A percentile compares a stretch with the other conserved stretches of the same genome.
phyloP scores from a whole-genome alignment of 1,139 yeast species.

The Lodderomyces oxycetoniae region DNA sequence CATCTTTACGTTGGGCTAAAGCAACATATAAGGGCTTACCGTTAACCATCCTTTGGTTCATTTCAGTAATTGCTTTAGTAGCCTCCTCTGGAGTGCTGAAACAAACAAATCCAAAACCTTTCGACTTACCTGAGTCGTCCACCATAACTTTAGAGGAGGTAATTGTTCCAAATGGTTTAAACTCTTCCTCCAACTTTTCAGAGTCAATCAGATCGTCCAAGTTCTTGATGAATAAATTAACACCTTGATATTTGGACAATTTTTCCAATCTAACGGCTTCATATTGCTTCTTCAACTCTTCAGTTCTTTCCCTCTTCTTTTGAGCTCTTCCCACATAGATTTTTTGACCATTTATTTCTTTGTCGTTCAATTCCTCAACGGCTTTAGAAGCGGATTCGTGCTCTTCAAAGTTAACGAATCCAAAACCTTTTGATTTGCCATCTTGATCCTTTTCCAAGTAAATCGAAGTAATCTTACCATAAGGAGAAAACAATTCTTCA shows the following conservation, averaged over 20 bases:
- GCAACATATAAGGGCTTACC: conserved; percentile 98
- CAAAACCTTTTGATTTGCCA: conserved; percentile 93
- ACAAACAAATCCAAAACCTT: conserved; percentile 98
- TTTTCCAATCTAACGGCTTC: conserved; percentile 92
- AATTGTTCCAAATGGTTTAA: conserved; percentile 89
- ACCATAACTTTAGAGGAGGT: conserved; percentile 97
- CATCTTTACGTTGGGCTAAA: conserved; percentile 98
- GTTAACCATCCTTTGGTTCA: conserved; percentile 95
- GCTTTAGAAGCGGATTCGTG: conserved; percentile 91
- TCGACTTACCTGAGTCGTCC: conserved; percentile 91
- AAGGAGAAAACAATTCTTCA: conserved; percentile 63
- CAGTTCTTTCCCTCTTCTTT: conserved; percentile 97
- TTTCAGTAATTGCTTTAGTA: conserved; percentile 95
- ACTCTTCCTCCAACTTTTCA: conserved; percentile 87
- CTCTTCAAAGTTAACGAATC: conserved; percentile 84
- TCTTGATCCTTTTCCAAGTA: conserved; percentile 77
- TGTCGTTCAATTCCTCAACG: conserved; percentile 87
- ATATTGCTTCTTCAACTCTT: conserved; percentile 92
- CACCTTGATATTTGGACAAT: conserved; percentile 94
- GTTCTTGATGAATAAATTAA: conserved; percentile 94
- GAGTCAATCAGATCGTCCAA: conserved; percentile 91
- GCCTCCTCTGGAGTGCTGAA: conserved; percentile 99
- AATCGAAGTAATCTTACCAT: conserved; percentile 82
- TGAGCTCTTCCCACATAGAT: conserved; percentile 98
- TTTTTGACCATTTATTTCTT: conserved; percentile 78